These are phyloP conservation scores for Aspergillus leporis DNA, from an alignment of 495 filamentous ascomycete species.

Conservation along the genomic window DNA sequence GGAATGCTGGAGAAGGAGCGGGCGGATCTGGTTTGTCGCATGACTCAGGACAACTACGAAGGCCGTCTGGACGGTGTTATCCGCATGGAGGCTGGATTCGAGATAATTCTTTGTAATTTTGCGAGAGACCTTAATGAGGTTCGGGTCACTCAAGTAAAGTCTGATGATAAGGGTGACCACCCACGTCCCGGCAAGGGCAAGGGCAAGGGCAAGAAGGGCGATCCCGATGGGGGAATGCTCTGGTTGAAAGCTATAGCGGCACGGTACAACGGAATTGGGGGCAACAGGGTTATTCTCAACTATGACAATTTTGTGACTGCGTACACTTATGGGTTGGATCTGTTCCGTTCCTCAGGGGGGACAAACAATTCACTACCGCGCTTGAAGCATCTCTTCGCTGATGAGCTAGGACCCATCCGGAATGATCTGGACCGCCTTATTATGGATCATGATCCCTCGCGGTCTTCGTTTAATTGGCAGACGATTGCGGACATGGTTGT, in stretches of 20 bases:
- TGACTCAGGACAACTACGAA: conserved; percentile 48
- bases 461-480: conserved; percentile 56
- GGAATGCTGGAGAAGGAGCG: conserved; percentile 41
- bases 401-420: conserved; percentile 42
- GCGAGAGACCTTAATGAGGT: conserved; percentile 37
- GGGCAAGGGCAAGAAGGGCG: conserved; percentile 15
- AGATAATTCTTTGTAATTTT: conserved; percentile 69
- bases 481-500: conserved; percentile 61
- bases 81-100: conserved; percentile 69
- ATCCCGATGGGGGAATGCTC: conserved; percentile 3
- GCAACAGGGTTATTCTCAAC: conserved; percentile 53
- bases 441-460: conserved; percentile 19
- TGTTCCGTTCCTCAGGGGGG: conserved; percentile 35
- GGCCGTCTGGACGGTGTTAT: conserved; percentile 59
- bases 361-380: conserved; percentile 44
- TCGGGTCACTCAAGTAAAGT: conserved; percentile 30
- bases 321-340: conserved; percentile 53
- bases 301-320: conserved; percentile 62
- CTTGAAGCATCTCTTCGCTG: conserved; percentile 35
- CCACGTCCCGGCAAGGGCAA: conserved; percentile 14
- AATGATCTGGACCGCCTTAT: conserved; percentile 44
- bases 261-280: conserved; percentile 62
- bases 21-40: conserved; percentile 50
- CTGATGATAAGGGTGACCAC: conserved; percentile 8
- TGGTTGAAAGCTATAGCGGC: conserved; percentile 47